Percentiles rank a stretch among this genome's conserved stretches.
Conservation (phyloP, 1,139 yeast species). For the Protomyces lactucae-debilis region DNA sequence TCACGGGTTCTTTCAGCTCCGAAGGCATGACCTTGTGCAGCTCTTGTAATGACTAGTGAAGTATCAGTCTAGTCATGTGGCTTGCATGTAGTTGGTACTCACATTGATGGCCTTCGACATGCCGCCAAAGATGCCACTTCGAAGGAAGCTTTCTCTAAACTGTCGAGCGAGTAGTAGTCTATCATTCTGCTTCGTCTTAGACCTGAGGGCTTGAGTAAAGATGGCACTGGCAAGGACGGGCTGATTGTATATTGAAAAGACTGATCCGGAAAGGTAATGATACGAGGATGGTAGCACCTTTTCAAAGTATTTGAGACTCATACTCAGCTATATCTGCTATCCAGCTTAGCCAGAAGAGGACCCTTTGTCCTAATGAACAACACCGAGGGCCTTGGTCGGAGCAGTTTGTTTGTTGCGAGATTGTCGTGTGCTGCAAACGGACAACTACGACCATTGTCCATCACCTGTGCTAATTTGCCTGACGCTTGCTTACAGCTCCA, state of each 20-base stretch:
- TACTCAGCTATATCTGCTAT: not conserved
- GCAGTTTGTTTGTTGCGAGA: too few species aligned
- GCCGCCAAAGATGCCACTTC: slow-evolving; percentile 23
- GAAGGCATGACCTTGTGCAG: slow-evolving; percentile 21
- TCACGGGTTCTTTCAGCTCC: not conserved
- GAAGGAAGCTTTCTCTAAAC: slow-evolving; percentile 11
- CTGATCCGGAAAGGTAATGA: slow-evolving; percentile 20
- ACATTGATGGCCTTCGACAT: slow-evolving; percentile 26
- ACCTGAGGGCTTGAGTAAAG: not conserved
- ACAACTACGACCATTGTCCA: too few species aligned
- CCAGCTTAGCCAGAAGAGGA: too few species aligned
- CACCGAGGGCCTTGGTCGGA: too few species aligned
- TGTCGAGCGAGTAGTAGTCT: slow-evolving; percentile 18
- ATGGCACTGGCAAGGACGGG: slow-evolving; percentile 2
- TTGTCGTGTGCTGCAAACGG: too few species aligned
- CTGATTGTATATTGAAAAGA: slow-evolving; percentile 16
- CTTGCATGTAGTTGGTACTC: not conserved
- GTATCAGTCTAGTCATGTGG: not conserved
- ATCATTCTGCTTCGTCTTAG: not conserved
- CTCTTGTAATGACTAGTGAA: slow-evolving; percentile 6
- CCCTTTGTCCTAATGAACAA: too few species aligned
- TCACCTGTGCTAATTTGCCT: too few species aligned
- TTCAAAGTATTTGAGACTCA: slow-evolving; percentile 11
- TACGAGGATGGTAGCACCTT: slow-evolving; percentile 4
- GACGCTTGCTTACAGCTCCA: too few species aligned